Base-by-base conservation (phyloP, 2,329 filamentous ascomycete genomes). In the Epichloe gansuensis region DNA sequence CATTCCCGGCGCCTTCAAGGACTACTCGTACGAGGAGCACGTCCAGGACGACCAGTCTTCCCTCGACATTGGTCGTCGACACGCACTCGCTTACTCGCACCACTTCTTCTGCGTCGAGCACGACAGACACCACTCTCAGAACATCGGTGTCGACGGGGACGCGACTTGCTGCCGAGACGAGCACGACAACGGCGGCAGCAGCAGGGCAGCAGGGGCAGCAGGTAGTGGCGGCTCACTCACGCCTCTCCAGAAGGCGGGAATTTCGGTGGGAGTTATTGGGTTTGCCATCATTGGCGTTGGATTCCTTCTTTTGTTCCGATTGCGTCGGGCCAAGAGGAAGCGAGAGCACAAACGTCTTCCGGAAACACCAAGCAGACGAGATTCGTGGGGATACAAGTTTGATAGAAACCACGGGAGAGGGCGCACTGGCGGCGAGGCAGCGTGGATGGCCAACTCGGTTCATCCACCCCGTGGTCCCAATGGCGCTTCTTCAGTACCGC, bases 171-270 rank as follows among this genome's bases (percentile, higher is more conserved):
- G n/a, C 48, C 5, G 46, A 52, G 13, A 53, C 47, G 21, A 47
- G 43, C 21, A 35, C 51, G n/a, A 28, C 50, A 2, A 15, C 53
- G 4, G 15, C 53, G 17, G 23, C 46, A 37, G 42, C 45, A 31
- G 51, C 52, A 15, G 57, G 52, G 51, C 52, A 15, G 57, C 51
- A 5, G 57, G 58, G 12, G 57, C 54, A 21, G 54, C 55, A n/a
- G 51, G 52, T 13, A 28, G 46, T 21, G 46, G 46, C 6, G 25
- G 53, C 51, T 34, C 63, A 71, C 13, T 59, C 4, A 67, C 56
- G 34, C 69, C 67, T 6, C 66, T 66, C 4, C 76, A 82, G 56
- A 72, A 84, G 46, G 74, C 73, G 17, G 82, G 81, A 6, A 81
- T 86, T 54, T 69, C 75, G 1, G 69, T 81, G 4, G 82, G 79